Evolutionary conservation across 2,329 filamentous ascomycete genomes (phyloP), one percentile per base, ranked within the genome.

Genomic region (Camillea tinctor): DNA sequence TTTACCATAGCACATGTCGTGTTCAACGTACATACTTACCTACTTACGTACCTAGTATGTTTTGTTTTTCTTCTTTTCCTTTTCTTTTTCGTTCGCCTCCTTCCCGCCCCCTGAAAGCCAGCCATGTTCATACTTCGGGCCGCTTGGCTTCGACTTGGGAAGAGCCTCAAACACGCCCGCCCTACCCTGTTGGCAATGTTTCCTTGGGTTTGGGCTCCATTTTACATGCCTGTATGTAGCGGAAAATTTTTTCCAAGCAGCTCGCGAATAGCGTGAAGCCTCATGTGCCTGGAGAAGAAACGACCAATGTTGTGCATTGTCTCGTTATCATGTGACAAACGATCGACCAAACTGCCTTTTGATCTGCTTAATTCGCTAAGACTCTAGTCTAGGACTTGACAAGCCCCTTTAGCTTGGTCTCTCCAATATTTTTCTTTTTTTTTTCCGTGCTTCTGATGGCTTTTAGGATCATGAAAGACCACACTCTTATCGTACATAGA

Each of bases 281-380:
- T 44, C 36, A 44, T 44, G 36, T 6, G 5, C 36, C 6, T n/a
- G 11, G 36, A 30, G 26, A 15, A 17, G 36, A 44, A 44, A 44
- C 36, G n/a, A 15, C 36, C 36, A 44, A 44, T 44, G 36, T 44
- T 44, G 54, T 56, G 67, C 67, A 68, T 64, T 57, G 60, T 63
- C 61, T 59, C 55, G 52, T 23, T 50, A 56, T 69, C 67, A 69
- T 69, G 66, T 69, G 67, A 69, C 60, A 49, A n/a, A 57, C 49
- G 20, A 51, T 51, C 50, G 22, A 11, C 36, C 13, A 2, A n/a
- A 44, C 36, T 13, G 13, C 36, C 36, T 17, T n/a, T 17, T 44
- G 36, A 44, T 44, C 36, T 44, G 17, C 36, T 21, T 19, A 21
- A 4, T 51, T 13, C 20, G 15, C 50, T 51, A 8, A n/a, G 36